phyloP scores from a whole-genome alignment of 2,329 filamentous ascomycete genomes.

The Bipolaris bicolor region DNA sequence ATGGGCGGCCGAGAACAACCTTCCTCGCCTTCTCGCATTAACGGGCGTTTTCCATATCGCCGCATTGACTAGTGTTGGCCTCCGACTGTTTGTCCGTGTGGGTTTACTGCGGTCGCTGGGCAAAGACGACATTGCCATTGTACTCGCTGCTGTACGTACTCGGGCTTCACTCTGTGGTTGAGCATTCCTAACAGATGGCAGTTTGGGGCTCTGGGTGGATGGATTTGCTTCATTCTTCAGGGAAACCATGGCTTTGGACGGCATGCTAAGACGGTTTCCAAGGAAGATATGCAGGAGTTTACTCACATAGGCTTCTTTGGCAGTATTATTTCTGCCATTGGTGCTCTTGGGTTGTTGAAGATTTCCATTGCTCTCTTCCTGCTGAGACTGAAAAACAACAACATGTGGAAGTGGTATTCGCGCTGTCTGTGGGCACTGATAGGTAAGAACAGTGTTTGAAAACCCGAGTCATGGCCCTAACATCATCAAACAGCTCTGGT shows the following conservation, averaged over 20 bases:
- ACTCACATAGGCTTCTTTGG: conserved; percentile 5
- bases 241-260: conserved; percentile 12
- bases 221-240: conserved; percentile 13
- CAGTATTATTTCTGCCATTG: conserved; percentile 10
- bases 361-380: conserved; percentile 8
- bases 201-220: conserved; percentile 4
- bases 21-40: conserved; percentile 7
- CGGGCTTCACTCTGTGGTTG: neutral
- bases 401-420: conserved; percentile 5
- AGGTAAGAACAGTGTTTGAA: neutral
- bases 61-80: conserved; percentile 5
- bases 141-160: conserved; percentile 4
- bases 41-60: conserved; percentile 6
- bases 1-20: conserved; percentile 13
- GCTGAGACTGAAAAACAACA: conserved; percentile 4
- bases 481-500: neutral
- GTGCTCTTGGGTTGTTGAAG: conserved; percentile 3
- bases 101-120: conserved; percentile 5
- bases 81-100: conserved; percentile 9
- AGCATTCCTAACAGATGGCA: neutral
- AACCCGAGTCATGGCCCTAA: neutral
- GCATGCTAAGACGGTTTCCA: conserved; percentile 2
- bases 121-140: conserved; percentile 7
- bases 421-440: conserved; percentile 1
- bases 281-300: neutral